phyloP scores from a whole-genome alignment of 768 basidiomycete genomes.

The Pleurotus tuoliensis region DNA sequence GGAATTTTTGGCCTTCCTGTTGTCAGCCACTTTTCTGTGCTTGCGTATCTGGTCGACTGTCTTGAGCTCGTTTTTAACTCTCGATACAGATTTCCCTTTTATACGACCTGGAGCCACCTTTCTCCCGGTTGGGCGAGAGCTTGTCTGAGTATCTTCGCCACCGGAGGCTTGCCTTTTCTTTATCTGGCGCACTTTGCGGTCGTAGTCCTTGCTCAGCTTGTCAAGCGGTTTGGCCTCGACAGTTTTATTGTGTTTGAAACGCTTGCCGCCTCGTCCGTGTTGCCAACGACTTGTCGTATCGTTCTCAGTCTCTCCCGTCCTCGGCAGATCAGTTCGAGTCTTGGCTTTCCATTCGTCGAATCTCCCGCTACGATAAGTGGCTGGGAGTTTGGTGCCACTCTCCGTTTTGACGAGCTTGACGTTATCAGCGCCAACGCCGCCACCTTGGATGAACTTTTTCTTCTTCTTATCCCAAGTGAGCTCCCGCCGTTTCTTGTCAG shows the following conservation, averaged over 20 bases:
- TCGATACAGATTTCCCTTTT: constrained; percentile 56
- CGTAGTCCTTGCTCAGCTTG: constrained; percentile 67
- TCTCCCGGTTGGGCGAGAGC: constrained; percentile 20
- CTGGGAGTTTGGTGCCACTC: constrained; percentile 86
- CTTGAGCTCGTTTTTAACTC: constrained; percentile 81
- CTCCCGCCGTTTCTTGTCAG: constrained; percentile 56
- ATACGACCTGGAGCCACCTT: constrained; percentile 45
- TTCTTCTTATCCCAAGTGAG: constrained; percentile 95
- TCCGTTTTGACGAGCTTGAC: constrained; percentile 92
- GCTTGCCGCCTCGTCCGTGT: constrained; percentile 48
- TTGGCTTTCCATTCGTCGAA: constrained; percentile 95
- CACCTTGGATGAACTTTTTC: constrained; percentile 88
- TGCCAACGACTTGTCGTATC: constrained; percentile 27
- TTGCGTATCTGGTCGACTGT: constrained; percentile 85
- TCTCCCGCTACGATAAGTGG: constrained; percentile 87
- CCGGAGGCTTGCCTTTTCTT: constrained; percentile 50
- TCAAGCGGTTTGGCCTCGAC: constrained; percentile 71
- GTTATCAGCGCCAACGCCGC: constrained; percentile 85
- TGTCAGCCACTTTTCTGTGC: constrained; percentile 59
- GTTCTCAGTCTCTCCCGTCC: constrained; percentile 78
- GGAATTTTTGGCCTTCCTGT: constrained; percentile 76
- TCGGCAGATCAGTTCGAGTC: constrained; percentile 67
- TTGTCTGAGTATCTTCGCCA: constrained; percentile 18
- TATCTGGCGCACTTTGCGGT: constrained; percentile 61
- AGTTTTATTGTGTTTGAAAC: constrained; percentile 72